phyloP scores from a whole-genome alignment of 176 grass and related monocot genomes.

The Aegilops tauschii region DNA sequence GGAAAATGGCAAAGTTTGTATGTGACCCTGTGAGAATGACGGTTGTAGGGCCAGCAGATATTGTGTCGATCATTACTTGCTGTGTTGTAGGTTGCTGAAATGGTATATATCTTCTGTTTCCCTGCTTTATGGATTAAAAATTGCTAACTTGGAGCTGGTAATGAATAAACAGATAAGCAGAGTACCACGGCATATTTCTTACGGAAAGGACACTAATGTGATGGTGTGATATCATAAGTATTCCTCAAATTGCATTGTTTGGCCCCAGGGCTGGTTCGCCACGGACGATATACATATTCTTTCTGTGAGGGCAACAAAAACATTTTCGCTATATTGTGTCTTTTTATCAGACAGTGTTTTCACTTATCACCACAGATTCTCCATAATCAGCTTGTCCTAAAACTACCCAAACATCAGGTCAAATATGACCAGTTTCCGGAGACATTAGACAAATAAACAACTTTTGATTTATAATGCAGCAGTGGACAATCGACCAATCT shows the following conservation, averaged over 20 bases:
- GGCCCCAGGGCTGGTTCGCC: background rate
- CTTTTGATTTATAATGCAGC: background rate
- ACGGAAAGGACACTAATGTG: background rate
- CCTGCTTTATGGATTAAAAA: conserved; percentile 42
- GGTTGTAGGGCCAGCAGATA: conserved; percentile 65
- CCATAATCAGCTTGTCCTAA: background rate
- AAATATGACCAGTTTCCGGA: background rate
- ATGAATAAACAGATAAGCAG: background rate
- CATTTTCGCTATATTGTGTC: background rate
- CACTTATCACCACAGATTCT: background rate
- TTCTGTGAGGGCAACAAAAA: background rate
- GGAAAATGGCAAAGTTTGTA: conserved; percentile 76
- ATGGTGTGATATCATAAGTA: background rate
- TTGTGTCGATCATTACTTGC: conserved; percentile 62
- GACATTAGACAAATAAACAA: background rate
- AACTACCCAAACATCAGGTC: conserved; percentile 1
- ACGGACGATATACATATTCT: background rate
- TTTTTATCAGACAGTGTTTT: background rate
- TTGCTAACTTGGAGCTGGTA: background rate
- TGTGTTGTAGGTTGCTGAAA: conserved; percentile 65
- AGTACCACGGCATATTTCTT: background rate
- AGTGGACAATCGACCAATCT: background rate
- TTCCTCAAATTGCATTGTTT: background rate
- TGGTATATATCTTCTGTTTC: conserved; percentile 67
- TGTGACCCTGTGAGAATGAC: conserved; percentile 63